phyloP scores from a whole-genome alignment of 148 eudicot genomes.

The Rhododendron griersonianum region DNA sequence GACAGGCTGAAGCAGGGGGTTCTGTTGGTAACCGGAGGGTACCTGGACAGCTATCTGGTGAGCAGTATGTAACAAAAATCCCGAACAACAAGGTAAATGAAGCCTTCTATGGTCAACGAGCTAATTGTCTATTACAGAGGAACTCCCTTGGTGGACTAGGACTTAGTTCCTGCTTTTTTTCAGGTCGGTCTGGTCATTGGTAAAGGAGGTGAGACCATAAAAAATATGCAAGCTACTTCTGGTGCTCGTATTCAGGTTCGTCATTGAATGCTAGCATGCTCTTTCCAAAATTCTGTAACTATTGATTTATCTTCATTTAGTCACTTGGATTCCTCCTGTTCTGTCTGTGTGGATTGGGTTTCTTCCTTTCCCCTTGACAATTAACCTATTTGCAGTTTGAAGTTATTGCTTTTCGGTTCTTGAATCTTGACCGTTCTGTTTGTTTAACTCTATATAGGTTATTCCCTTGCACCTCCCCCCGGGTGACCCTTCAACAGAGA shows the following conservation, averaged over 20 bases:
- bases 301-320: not conserved
- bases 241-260: conserved; percentile 95
- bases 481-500: conserved; percentile 77
- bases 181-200: conserved; percentile 99
- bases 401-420: not conserved
- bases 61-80: conserved; percentile 53
- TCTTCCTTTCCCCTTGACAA: not conserved
- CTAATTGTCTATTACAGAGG: not conserved
- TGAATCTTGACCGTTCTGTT: not conserved
- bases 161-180: conserved; percentile 12
- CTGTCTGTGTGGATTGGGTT: not conserved
- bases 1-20: conserved; percentile 87
- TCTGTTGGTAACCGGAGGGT: conserved; percentile 63
- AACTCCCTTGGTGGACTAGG: conserved; percentile 3
- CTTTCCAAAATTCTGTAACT: not conserved
- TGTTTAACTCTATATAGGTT: conserved; percentile 41
- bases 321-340: not conserved
- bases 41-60: conserved; percentile 51
- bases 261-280: not conserved
- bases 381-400: not conserved
- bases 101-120: not conserved
- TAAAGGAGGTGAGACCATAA: conserved; percentile 96
- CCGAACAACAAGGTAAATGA: conserved; percentile 75
- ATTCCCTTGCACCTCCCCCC: conserved; percentile 78
- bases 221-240: conserved; percentile 72